phyloP scores from a whole-genome alignment of 163 green algal genomes.

The Scenedesmus sp. region DNA sequence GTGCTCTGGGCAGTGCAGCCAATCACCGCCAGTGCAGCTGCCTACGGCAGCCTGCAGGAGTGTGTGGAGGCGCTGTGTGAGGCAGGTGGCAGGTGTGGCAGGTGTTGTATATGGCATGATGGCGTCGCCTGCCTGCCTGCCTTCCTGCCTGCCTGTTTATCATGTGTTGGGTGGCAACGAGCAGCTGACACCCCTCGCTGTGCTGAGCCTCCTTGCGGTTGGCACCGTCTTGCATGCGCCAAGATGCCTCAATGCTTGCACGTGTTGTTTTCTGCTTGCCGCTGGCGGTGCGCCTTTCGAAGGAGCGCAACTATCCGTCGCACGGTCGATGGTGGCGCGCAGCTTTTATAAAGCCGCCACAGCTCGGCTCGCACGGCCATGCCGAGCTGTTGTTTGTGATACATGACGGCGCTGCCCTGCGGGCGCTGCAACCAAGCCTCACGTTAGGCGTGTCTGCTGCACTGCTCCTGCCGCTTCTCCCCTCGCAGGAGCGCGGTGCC shows the following conservation, averaged over 20 bases:
- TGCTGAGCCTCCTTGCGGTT: background rate
- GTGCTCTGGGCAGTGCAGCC: no score
- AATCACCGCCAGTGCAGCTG: no score
- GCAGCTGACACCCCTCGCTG: background rate
- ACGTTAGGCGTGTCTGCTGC: background rate
- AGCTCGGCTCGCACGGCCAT: no score
- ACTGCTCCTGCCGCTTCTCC: background rate
- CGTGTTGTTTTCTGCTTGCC: background rate
- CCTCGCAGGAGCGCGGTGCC: conserved; percentile 44
- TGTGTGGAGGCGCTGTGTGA: no score
- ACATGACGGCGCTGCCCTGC: no score
- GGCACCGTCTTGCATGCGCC: background rate
- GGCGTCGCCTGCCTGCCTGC: background rate
- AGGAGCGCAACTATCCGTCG: background rate
- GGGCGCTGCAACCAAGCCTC: background rate
- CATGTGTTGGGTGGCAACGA: background rate
- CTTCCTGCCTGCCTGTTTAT: background rate
- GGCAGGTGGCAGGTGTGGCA: no score
- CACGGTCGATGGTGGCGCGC: background rate
- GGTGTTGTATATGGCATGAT: no score
- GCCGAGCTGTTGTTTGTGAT: no score
- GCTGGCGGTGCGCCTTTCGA: background rate
- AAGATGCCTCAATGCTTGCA: background rate
- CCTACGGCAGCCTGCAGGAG: no score
- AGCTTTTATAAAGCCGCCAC: no score